Percentiles rank a stretch among this genome's conserved stretches.
Evolutionary conservation across 192 early-diverging fungal genomes (phyloP).

Genomic region (Kickxella alabastrina): DNA sequence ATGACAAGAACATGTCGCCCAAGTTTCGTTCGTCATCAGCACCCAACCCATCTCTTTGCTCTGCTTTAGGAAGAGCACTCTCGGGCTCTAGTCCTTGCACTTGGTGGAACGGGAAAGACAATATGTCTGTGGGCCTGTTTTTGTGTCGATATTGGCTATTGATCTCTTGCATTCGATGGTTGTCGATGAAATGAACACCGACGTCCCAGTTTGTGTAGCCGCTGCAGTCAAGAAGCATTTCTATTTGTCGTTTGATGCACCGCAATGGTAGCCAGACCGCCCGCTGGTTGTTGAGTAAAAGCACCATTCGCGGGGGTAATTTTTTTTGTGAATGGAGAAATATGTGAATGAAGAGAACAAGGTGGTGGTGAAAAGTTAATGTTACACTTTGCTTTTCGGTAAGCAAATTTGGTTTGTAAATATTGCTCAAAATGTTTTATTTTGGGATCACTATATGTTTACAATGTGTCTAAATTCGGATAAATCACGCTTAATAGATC

Average conservation of each 20-base stretch:
- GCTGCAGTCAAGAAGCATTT: constrained; percentile 47
- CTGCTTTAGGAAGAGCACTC: not conserved
- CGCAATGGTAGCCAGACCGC: constrained; percentile 42
- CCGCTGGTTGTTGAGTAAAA: constrained; percentile 39
- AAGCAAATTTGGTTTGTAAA: too few relatives aligned
- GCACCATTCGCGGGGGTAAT: constrained; percentile 15
- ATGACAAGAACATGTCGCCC: constrained; percentile 62
- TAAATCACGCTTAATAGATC: too few relatives aligned
- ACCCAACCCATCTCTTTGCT: not conserved
- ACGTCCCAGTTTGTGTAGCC: constrained; percentile 60
- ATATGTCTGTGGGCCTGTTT: constrained; percentile 57
- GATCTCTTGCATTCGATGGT: constrained; percentile 49
- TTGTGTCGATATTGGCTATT: constrained; percentile 55
- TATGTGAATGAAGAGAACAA: too few relatives aligned
- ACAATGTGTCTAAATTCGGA: too few relatives aligned
- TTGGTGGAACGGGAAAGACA: constrained; percentile 62
- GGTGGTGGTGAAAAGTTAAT: too few relatives aligned
- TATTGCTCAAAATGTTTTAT: too few relatives aligned
- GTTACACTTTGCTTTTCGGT: too few relatives aligned
- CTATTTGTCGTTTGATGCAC: constrained; percentile 26
- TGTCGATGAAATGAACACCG: constrained; percentile 55
- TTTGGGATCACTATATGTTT: too few relatives aligned
- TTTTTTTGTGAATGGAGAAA: not conserved
- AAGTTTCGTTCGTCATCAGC: constrained; percentile 54
- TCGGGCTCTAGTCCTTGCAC: constrained; percentile 23